Conservation (phyloP, 1,284 basidiomycete species). For the Serendipita sp. region DNA sequence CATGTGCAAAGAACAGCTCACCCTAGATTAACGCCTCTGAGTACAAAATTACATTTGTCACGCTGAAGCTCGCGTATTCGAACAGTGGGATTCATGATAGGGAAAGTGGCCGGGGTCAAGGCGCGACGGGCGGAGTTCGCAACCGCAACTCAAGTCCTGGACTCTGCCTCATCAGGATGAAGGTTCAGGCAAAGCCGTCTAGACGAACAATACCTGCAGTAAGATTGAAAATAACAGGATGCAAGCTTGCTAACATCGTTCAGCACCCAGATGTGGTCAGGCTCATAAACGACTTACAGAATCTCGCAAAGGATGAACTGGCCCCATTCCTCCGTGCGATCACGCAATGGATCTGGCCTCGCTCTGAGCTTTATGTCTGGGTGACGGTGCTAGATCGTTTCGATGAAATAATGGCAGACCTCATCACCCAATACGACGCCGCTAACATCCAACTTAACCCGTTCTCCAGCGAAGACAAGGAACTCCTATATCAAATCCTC, state of each 20-base stretch:
- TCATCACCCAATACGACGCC: conserved; percentile 71
- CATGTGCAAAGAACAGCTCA: conserved; percentile 26
- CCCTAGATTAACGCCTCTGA: conserved; percentile 88
- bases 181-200: conserved; percentile 24
- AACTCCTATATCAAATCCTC: conserved; percentile 67
- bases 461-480: conserved; percentile 69
- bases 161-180: conserved; percentile 10
- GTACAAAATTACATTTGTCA: conserved; percentile 73
- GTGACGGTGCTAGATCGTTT: conserved; percentile 90
- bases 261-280: conserved; percentile 66
- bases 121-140: neutral
- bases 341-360: conserved; percentile 83
- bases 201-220: conserved; percentile 63
- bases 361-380: conserved; percentile 96
- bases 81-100: conserved; percentile 24
- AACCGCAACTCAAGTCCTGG: neutral
- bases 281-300: conserved; percentile 53
- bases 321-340: conserved; percentile 48
- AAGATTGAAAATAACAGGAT: conserved; percentile 19
- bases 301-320: conserved; percentile 51
- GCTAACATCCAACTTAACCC: conserved; percentile 70
- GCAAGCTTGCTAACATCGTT: conserved; percentile 13
- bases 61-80: conserved; percentile 66
- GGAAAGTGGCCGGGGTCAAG: neutral
- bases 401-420: conserved; percentile 72